Base-by-base conservation (phyloP, 441 rosid genomes). In the Metrosideros polymorpha region DNA sequence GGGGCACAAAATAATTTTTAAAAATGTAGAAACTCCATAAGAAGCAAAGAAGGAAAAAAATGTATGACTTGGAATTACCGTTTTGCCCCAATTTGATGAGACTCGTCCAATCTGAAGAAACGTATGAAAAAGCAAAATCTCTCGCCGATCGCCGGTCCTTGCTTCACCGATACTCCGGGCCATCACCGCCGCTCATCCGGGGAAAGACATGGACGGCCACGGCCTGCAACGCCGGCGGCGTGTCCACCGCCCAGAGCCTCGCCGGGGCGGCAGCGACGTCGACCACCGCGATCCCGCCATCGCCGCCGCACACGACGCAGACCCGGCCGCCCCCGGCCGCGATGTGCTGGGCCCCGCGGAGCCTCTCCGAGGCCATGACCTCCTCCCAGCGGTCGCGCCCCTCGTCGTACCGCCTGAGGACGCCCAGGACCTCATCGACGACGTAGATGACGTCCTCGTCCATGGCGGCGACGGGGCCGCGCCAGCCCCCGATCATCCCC, bases 391-490 rank as follows among this genome's bases (percentile, higher is more conserved):
- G 52, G 79, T 93, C 95, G 47, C 9, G 61, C 30, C 54, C 88
- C 39, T 88, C 85, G 54, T 89, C 87, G 76, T 93, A 91, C 87
- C 79, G 88, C 22, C 90, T 87, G 49, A 94, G 83, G 1, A 84
- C 87, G 3, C 95, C 95, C 24, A 83, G 85, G 10, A 27, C 85
- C 86, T 93, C 94, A 75, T 93, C 94, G 49, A 93, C 91, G 51
- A 55, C 90, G 47, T 92, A 94, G 87, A 94, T 82, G 50, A 84
- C 91, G 77, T 90, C 91, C 89, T 94, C 95, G 55, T 92, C 90
- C 95, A 93, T 91, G 39, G 95, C 89, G 24, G 94, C 94, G 52
- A 83, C 94, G 32, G 96, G 96, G 3, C 96, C 95, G 52, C 84
- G 89, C 95, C 95, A 94, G 10, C 96, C 95, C 10, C 83, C 84